Evolutionary conservation across 176 grass and related monocot genomes (phyloP), one percentile per base, ranked within the genome.

Genomic region (Carex littledalei): DNA sequence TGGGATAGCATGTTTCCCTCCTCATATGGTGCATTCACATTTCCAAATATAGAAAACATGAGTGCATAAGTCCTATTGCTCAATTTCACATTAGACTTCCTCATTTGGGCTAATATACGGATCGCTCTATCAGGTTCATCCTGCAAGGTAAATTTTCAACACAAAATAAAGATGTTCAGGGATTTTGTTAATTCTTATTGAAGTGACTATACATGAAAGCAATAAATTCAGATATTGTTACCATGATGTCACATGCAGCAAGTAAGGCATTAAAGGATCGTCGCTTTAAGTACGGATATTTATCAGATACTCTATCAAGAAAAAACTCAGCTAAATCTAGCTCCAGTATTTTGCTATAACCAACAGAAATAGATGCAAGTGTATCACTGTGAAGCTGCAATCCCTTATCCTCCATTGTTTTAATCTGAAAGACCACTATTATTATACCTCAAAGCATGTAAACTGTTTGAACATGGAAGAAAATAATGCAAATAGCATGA

Each of bases 1-100:
- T 87, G 89, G 6, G 94, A 97, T 41, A 94, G 82, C 82, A 93
- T 85, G 88, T 98, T 89, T 87, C 95, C 95, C 83, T 94, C 73
- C 88, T 98, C 95, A 61, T 93, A 94, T 75, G 95, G 95, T 21
- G 75, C 56, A 83, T 98, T 94, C 58, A 94, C 75, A 16, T 86
- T 88, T 55, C 87, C 91, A 87, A 98, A 98, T 73, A 98, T 87
- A 70, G 87, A 88, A 91, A 98, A 93, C 62, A 98, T 78, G 62
- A 89, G 82, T 35, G 90, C 91, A 49, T 98, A 98, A 26, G 92
- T 93, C 81, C 79, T 85, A 74, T 84, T 61, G 87, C 89, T 87
- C 56, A 86, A 89, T 50, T 98, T 98, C 56, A 98, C 43, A 39
- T 90, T 93, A 80, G 85, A 32, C 86, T 18, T 85, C 79, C 90